Percentiles rank a stretch among this genome's conserved stretches.
These are phyloP conservation scores for Sugiyamaella mastotermitis DNA, from an alignment of 805 yeast species.

Conservation along the genomic window DNA sequence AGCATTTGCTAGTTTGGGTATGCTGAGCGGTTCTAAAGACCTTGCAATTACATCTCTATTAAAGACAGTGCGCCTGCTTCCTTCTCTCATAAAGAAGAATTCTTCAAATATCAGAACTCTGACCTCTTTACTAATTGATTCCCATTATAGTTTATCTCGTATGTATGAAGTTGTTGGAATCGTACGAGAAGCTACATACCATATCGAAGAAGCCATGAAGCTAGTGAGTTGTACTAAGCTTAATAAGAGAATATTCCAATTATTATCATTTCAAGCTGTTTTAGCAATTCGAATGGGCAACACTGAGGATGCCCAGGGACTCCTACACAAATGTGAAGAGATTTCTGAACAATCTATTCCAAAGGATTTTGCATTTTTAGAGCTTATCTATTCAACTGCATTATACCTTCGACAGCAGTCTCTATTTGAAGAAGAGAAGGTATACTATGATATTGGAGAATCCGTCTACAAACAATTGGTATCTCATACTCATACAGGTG, in stretches of 20 bases:
- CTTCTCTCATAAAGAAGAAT: conserved; percentile 4
- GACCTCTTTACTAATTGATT: conserved; percentile 9
- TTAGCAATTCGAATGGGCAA: conserved; percentile 13
- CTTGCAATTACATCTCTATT: conserved; percentile 8
- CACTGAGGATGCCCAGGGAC: conserved; percentile 7
- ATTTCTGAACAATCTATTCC: conserved; percentile 4
- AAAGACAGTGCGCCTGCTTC: conserved; percentile 10
- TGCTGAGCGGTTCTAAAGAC: conserved; percentile 6
- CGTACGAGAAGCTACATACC: conserved; percentile 10
- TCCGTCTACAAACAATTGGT: conserved; percentile 4
- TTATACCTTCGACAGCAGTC: conserved; percentile 12
- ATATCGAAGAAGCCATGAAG: conserved; percentile 15
- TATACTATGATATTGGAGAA: conserved; percentile 15
- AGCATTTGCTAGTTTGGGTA: background rate
- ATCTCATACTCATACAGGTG: conserved; percentile 1
- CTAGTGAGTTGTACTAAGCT: conserved; percentile 9
- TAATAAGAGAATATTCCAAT: conserved; percentile 2
- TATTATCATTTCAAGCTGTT: conserved; percentile 13
- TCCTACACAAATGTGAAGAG: conserved; percentile 14
- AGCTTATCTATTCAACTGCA: conserved; percentile 13
- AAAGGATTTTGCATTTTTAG: conserved; percentile 11
- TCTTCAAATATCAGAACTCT: conserved; percentile 8
- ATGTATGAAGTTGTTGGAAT: conserved; percentile 15
- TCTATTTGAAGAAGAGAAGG: conserved; percentile 14
- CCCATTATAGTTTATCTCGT: conserved; percentile 8